Percentiles rank a stretch among this genome's conserved stretches.
phyloP scores from a whole-genome alignment of 345 rosid genomes.

The Hypericum perforatum region DNA sequence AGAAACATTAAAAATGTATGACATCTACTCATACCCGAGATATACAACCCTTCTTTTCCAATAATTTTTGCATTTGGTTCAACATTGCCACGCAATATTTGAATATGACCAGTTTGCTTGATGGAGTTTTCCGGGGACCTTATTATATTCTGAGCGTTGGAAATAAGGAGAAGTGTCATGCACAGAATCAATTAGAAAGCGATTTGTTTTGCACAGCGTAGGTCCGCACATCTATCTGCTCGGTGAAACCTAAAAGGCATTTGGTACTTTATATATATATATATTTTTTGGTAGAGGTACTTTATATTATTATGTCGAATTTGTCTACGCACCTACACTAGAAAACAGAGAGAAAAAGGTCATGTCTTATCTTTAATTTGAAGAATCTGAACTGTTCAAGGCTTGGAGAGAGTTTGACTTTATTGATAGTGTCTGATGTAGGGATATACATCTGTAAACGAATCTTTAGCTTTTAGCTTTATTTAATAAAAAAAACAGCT shows the following conservation, averaged over 20 bases:
- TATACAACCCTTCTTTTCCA: slow-evolving; percentile 93
- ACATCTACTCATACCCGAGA: slow-evolving; percentile 49
- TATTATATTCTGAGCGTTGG: slow-evolving; percentile 50
- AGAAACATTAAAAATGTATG: neutral
- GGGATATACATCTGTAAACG: no score
- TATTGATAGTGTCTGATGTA: no score
- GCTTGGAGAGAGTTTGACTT: no score
- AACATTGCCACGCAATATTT: slow-evolving; percentile 77
- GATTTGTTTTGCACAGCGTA: slow-evolving; percentile 1
- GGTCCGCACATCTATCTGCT: slow-evolving; percentile 43
- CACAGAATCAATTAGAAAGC: neutral
- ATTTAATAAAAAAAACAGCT: no score
- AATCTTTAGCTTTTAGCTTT: no score
- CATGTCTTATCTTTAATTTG: no score
- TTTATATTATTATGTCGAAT: no score
- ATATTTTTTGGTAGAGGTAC: no score
- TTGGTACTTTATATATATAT: no score
- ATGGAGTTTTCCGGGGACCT: slow-evolving; percentile 73
- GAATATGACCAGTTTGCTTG: slow-evolving; percentile 92
- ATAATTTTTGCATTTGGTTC: slow-evolving; percentile 99
- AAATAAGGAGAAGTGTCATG: neutral
- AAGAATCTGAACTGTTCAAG: no score
- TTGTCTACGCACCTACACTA: no score
- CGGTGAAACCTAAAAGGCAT: slow-evolving; percentile 59
- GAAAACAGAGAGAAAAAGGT: no score